Conservation (phyloP, 1,284 basidiomycete species). For the Paramarasmius palmivorus region DNA sequence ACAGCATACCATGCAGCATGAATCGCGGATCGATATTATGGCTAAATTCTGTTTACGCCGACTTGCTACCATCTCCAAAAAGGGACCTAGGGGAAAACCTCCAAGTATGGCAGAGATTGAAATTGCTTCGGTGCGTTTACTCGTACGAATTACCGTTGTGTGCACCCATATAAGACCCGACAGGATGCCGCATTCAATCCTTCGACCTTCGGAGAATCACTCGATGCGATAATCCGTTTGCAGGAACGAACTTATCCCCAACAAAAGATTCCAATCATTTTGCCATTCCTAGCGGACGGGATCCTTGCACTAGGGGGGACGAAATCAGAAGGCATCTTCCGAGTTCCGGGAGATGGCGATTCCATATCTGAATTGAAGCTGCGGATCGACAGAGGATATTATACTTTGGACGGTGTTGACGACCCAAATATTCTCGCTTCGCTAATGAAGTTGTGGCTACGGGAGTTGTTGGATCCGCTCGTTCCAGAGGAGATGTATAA, state of each 20-base stretch:
- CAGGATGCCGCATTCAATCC: constrained; percentile 92
- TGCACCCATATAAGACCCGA: background rate
- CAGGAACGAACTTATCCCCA: constrained; percentile 84
- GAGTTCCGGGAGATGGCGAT: constrained; percentile 87
- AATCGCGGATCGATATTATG: constrained; percentile 83
- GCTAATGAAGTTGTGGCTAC: constrained; percentile 88
- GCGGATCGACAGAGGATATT: constrained; percentile 87
- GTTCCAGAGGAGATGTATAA: constrained; percentile 87
- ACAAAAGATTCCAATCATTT: constrained; percentile 85
- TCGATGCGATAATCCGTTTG: constrained; percentile 79
- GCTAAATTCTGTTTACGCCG: constrained; percentile 83
- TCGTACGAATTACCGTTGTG: background rate
- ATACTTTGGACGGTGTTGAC: constrained; percentile 83
- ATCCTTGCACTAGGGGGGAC: constrained; percentile 86
- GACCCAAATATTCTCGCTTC: constrained; percentile 89
- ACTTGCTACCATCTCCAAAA: constrained; percentile 70
- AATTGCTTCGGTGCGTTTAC: constrained; percentile 70
- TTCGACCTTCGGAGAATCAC: constrained; percentile 87
- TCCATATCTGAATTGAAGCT: constrained; percentile 83
- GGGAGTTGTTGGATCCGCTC: constrained; percentile 86
- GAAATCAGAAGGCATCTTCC: constrained; percentile 86
- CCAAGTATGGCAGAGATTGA: constrained; percentile 83
- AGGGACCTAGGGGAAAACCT: constrained; percentile 82
- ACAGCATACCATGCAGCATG: constrained; percentile 61
- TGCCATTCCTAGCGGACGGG: constrained; percentile 89